Evolutionary conservation across 768 basidiomycete species (phyloP).

Genomic region (Kockovaella imperatae): DNA sequence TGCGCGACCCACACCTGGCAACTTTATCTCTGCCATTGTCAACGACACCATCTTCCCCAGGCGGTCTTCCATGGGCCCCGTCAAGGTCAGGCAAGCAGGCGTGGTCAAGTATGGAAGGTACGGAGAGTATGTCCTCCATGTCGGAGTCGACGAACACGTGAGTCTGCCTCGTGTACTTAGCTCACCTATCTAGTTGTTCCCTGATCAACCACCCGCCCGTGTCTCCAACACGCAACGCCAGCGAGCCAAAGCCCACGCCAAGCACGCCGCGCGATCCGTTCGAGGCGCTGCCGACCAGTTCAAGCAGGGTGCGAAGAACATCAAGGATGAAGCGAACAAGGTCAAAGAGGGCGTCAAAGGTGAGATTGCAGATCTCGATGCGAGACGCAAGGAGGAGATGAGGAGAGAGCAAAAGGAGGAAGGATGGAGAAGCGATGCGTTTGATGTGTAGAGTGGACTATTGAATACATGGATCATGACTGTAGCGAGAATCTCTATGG

Average conservation of each 20-base stretch:
- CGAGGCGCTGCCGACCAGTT: constrained; percentile 31
- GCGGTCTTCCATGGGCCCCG: constrained; percentile 12
- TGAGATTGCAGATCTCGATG: constrained; percentile 34
- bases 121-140: constrained; percentile 46
- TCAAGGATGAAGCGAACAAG: constrained; percentile 30
- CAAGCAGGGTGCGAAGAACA: constrained; percentile 2
- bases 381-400: constrained; percentile 32
- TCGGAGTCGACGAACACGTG: constrained; percentile 46
- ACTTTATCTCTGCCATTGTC: constrained; percentile 44
- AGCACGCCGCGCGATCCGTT: constrained; percentile 15
- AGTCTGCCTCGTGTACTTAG: constrained; percentile 12
- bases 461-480: too few species aligned
- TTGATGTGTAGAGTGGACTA: constrained; percentile 38
- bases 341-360: constrained; percentile 35
- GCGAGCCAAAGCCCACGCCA: constrained; percentile 32
- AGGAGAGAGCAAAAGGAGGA: constrained; percentile 35
- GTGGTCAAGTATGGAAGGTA: constrained; percentile 46
- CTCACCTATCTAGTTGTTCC: constrained; percentile 33
- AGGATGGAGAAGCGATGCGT: constrained; percentile 43
- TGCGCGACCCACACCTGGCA: constrained; percentile 44
- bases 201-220: constrained; percentile 37
- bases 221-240: constrained; percentile 36
- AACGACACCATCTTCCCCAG: constrained; percentile 41
- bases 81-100: constrained; percentile 38
- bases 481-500: too few species aligned